These are phyloP conservation scores for Geotrichum siamense DNA, from an alignment of 1,139 yeast genomes.

Conservation along the genomic window DNA sequence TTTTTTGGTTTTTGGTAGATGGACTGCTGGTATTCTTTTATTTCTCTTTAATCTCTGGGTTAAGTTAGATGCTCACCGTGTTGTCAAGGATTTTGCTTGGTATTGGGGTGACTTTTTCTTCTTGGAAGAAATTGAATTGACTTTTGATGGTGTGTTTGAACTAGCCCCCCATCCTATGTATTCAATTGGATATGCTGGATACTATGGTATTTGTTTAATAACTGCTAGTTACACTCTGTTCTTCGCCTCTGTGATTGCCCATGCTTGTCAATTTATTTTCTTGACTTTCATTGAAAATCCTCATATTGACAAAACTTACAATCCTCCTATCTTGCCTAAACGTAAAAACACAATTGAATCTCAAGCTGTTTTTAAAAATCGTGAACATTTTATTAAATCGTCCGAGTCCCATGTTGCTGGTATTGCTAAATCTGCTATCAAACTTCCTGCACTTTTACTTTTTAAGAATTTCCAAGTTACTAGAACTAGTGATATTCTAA, in stretches of 20 bases:
- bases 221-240: constrained; percentile 70
- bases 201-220: constrained; percentile 76
- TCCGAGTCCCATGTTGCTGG: constrained; percentile 2
- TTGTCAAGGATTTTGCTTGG: constrained; percentile 90
- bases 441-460: constrained; percentile 48
- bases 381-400: constrained; percentile 6
- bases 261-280: constrained; percentile 71
- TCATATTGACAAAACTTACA: constrained; percentile 75
- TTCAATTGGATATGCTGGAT: constrained; percentile 83
- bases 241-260: constrained; percentile 67
- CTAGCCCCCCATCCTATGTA: constrained; percentile 94
- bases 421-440: constrained; percentile 12
- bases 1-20: constrained; percentile 34
- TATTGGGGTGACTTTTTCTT: constrained; percentile 94
- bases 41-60: constrained; percentile 79
- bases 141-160: constrained; percentile 86
- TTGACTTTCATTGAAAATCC: constrained; percentile 77
- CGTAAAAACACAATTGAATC: constrained; percentile 17
- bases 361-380: constrained; percentile 10
- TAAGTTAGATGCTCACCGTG: constrained; percentile 80
- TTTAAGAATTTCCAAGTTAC: constrained; percentile 56
- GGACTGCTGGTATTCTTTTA: constrained; percentile 41
- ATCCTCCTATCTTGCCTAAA: constrained; percentile 32
- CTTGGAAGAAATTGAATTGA: constrained; percentile 69
- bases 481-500: constrained; percentile 58